Conservation (phyloP, 2,329 filamentous ascomycete species). For the Trichoderma cornu-damae region DNA sequence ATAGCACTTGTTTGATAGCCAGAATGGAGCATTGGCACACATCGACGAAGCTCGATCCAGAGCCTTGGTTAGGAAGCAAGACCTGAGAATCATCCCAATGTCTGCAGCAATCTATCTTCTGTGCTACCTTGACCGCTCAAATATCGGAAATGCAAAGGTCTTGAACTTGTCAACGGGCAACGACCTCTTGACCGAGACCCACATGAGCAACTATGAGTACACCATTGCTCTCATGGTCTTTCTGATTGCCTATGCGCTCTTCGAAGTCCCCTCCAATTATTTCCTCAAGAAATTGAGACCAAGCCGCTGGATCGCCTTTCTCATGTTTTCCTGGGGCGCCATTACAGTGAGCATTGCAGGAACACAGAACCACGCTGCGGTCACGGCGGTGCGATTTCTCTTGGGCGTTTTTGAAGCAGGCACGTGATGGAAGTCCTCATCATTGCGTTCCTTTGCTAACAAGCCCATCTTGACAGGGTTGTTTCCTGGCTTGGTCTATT, state of each 20-base stretch:
- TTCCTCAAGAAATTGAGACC: neutral
- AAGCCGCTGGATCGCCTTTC: neutral
- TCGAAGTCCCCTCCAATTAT: neutral
- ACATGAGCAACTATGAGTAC: neutral
- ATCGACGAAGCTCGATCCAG: neutral
- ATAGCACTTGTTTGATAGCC: neutral
- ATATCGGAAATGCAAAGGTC: constrained; percentile 2
- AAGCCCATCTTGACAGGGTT: neutral
- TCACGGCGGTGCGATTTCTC: neutral
- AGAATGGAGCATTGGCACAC: neutral
- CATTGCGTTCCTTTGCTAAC: neutral
- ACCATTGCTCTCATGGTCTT: neutral
- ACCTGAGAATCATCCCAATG: neutral
- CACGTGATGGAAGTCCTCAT: neutral
- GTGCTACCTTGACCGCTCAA: neutral
- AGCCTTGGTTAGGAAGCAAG: neutral
- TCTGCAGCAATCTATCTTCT: neutral
- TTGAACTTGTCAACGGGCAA: neutral
- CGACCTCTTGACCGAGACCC: neutral
- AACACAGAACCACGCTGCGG: neutral
- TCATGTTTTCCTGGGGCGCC: neutral
- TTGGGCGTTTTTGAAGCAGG: neutral
- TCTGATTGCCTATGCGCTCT: neutral
- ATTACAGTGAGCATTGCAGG: neutral
- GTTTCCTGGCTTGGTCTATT: neutral